Conservation (phyloP, 2,329 filamentous ascomycete species). For the Colletotrichum higginsianum region DNA sequence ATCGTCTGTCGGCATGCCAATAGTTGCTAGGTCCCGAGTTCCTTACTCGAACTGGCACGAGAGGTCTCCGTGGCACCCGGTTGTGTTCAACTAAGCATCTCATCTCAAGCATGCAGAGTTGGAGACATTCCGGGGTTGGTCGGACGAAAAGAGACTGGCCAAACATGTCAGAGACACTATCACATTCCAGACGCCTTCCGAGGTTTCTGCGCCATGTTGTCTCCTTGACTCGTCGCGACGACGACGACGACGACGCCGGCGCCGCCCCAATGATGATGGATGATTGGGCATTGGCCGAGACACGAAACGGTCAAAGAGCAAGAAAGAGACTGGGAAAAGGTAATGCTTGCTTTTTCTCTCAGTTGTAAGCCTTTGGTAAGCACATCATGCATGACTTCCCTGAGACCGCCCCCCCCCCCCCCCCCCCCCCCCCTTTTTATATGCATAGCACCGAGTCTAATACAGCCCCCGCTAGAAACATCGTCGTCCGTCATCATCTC, state of each 20-base stretch:
- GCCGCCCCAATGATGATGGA: too few relatives aligned
- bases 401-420: background rate
- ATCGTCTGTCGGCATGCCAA: slow-evolving; percentile 21
- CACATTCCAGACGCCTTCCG: slow-evolving; percentile 23
- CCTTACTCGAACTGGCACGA: slow-evolving; percentile 6
- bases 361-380: slow-evolving; percentile 27
- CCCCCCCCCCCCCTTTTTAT: background rate
- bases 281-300: slow-evolving; percentile 11
- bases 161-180: background rate
- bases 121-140: slow-evolving; percentile 31
- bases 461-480: background rate
- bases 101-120: slow-evolving; percentile 11
- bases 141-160: background rate
- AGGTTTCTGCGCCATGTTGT: slow-evolving; percentile 32
- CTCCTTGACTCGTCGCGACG: slow-evolving; percentile 31
- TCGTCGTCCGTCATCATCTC: background rate
- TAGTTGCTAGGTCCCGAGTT: slow-evolving; percentile 19
- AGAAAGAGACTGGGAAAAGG: too few relatives aligned
- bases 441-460: background rate
- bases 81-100: background rate
- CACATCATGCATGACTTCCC: background rate
- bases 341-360: slow-evolving; percentile 1
- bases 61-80: background rate
- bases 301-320: slow-evolving; percentile 24
- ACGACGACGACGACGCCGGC: background rate